Percentiles rank a stretch among this genome's conserved stretches.
Evolutionary conservation across 352 stramenopile species (phyloP).

Genomic region (Phytophthora pistaciae): DNA sequence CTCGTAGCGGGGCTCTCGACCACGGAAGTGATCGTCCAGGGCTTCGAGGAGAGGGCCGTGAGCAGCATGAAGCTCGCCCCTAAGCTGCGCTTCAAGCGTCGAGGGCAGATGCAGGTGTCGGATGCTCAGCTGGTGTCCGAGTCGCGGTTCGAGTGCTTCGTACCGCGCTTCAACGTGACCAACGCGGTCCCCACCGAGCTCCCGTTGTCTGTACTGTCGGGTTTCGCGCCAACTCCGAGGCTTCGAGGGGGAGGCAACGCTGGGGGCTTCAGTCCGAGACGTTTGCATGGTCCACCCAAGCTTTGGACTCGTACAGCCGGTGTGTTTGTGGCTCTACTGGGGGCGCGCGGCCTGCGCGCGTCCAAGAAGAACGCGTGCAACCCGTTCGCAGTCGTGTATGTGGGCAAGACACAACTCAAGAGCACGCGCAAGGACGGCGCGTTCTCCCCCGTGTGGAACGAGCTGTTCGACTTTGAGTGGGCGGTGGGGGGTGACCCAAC

Average conservation of each 20-base stretch:
- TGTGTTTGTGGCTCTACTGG: constrained; percentile 59
- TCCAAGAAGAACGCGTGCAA: constrained; percentile 82
- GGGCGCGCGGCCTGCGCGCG: constrained; percentile 56
- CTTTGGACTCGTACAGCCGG: constrained; percentile 65
- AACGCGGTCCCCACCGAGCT: constrained; percentile 54
- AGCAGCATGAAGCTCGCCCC: constrained; percentile 47
- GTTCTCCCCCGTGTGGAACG: constrained; percentile 76
- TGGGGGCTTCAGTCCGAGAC: constrained; percentile 15
- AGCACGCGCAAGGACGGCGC: constrained; percentile 77
- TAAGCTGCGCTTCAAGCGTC: constrained; percentile 69
- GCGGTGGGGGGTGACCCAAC: constrained; percentile 15
- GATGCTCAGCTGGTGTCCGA: constrained; percentile 55
- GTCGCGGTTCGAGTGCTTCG: constrained; percentile 53
- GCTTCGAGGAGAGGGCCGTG: constrained; percentile 65
- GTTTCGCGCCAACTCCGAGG: constrained; percentile 15
- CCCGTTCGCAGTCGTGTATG: constrained; percentile 71
- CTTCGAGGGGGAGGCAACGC: constrained; percentile 7
- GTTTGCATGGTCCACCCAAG: constrained; percentile 28
- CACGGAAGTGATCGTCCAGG: constrained; percentile 67
- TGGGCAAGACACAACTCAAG: constrained; percentile 60
- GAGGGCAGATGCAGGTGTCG: constrained; percentile 80
- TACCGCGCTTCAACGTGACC: constrained; percentile 74
- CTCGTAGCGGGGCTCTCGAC: constrained; percentile 59
- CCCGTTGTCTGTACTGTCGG: constrained; percentile 16
- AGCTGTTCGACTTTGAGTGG: constrained; percentile 84